Evolutionary conservation across 352 stramenopile genomes (phyloP), one percentile per base, ranked within the genome.

Genomic region (Phytophthora fragariaefolia): DNA sequence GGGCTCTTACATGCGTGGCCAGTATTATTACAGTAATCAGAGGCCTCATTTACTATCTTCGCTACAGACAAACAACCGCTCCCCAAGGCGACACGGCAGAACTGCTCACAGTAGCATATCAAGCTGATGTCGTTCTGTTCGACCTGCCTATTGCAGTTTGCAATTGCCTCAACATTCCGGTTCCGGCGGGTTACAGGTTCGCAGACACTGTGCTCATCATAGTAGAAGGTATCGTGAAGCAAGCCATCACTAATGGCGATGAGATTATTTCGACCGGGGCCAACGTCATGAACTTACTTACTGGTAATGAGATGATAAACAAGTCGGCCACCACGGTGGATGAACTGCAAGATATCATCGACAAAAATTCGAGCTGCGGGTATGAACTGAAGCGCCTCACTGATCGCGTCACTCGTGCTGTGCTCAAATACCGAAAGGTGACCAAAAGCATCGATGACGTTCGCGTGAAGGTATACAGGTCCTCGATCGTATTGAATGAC

Each of bases 41-140:
- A 18, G 50, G 38, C 18, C 59, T 67, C 6, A 67, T 40, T 4
- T 40, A 38, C 24, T 80, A 83, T 52, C 63, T 68, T 0, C 65
- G 74, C 20, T 50, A 67, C 30, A 26, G 51, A 27, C 49, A 67
- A 26, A 60, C 36, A 2, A 56, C 49, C 15, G 59, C 27, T 1
- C 59, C 59, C 4, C 27, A 56, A 56, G 36, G 59, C 15, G 18
- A 32, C 9, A 56, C 27, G 20, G 59, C 50, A 36, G 50, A 67
- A 8, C 10, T 67, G 10, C 59, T 67, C 6, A 40, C 23, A 6
- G 59, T 53, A 22, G 59, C 59, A 0, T 67, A 67, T 13, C 59
- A 67, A 26, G 32, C 59, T 1, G 59, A 67, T 20, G 59, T 61
- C 27, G 49, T 67, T 9, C 49, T 67, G 28, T 71, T 85, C 7